Conservation (phyloP, 306 rosid genomes). For the Crotalaria pallida region DNA sequence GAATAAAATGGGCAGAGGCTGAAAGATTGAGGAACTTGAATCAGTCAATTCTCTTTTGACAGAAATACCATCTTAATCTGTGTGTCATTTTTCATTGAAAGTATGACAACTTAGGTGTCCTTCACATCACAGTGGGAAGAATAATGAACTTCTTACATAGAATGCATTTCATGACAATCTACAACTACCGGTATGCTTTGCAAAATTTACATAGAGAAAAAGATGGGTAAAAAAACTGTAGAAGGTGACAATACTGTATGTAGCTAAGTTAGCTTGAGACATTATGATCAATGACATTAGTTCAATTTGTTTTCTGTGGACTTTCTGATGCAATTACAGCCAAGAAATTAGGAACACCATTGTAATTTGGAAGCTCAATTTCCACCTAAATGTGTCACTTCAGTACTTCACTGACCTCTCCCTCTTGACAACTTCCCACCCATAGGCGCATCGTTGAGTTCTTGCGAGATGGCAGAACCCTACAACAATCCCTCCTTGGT, state of each 20-base stretch:
- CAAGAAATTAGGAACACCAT: background rate
- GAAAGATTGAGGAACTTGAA: constrained; percentile 6
- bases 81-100: background rate
- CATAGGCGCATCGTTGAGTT: constrained; percentile 51
- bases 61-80: background rate
- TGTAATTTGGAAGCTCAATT: constrained; percentile 14
- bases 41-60: background rate
- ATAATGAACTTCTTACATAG: constrained; percentile 12
- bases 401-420: constrained; percentile 48
- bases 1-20: background rate
- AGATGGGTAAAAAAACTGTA: background rate
- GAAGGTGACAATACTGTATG: background rate
- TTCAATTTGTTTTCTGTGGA: constrained; percentile 16
- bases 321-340: constrained; percentile 20
- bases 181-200: constrained; percentile 1
- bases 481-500: constrained; percentile 88
- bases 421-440: constrained; percentile 59
- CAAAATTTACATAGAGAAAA: constrained; percentile 18
- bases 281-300: constrained; percentile 16
- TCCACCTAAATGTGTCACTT: constrained; percentile 18
- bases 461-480: constrained; percentile 53
- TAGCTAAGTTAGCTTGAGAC: background rate
- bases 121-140: background rate
- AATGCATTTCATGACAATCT: constrained; percentile 16
- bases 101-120: background rate